phyloP scores from a whole-genome alignment of 495 filamentous ascomycete genomes.

The Xylona heveae region DNA sequence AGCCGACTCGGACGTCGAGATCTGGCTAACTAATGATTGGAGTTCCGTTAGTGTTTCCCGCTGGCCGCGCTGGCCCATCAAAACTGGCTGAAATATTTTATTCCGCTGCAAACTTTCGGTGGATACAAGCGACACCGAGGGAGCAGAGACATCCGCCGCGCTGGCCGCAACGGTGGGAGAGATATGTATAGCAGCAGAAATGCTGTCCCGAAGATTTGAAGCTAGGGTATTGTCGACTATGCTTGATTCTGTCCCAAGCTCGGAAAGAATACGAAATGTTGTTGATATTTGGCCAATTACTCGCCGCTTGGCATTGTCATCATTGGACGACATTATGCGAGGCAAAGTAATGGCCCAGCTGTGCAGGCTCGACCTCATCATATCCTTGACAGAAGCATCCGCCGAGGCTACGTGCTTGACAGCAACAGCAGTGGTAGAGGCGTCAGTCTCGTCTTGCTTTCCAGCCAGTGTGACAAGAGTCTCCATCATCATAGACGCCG shows the following conservation, averaged over 20 bases:
- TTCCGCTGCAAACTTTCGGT: conserved; percentile 15
- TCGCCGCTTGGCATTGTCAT: conserved; percentile 52
- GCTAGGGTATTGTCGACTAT: conserved; percentile 48
- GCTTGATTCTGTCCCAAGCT: conserved; percentile 42
- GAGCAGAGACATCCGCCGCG: conserved; percentile 13
- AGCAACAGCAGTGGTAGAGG: conserved; percentile 14
- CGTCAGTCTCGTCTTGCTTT: conserved; percentile 21
- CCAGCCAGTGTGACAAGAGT: conserved; percentile 56
- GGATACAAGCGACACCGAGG: too few relatives aligned
- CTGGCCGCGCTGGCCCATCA: conserved; percentile 45
- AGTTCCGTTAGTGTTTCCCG: conserved; percentile 32
- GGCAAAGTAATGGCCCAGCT: conserved; percentile 66
- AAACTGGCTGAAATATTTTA: conserved; percentile 31
- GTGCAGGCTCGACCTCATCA: conserved; percentile 51
- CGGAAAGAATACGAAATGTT: conserved; percentile 44
- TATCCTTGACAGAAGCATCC: conserved; percentile 39
- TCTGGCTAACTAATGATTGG: conserved; percentile 19
- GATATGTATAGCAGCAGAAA: conserved; percentile 14
- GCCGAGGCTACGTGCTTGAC: conserved; percentile 40
- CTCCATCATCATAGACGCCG: conserved; percentile 52
- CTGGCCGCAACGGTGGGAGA: conserved; percentile 5
- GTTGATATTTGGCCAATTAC: conserved; percentile 53
- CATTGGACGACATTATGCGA: conserved; percentile 62
- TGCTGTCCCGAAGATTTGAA: conserved; percentile 36
- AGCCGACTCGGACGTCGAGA: conserved; percentile 21